Evolutionary conservation across 352 stramenopile species (phyloP).

Genomic region (Pythium folliculosum): DNA sequence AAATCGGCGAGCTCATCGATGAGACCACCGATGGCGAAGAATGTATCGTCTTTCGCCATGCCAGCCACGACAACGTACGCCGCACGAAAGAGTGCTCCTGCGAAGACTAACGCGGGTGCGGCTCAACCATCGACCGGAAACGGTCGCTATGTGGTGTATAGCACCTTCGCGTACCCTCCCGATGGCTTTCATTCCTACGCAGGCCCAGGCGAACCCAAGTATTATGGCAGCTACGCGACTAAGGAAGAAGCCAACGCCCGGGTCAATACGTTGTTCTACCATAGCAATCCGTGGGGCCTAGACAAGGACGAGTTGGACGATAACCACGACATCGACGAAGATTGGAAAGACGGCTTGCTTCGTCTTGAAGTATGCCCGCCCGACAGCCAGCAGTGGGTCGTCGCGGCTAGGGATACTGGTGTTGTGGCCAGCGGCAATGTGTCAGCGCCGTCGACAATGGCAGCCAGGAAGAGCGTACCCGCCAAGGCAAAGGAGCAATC

Average conservation of each 20-base stretch:
- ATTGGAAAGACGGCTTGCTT: constrained; percentile 14
- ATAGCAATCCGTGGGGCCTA: constrained; percentile 24
- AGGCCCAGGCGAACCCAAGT: constrained; percentile 8
- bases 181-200: constrained; percentile 22
- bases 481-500: neutral
- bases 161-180: constrained; percentile 16
- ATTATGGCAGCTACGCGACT: constrained; percentile 7
- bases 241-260: constrained; percentile 18
- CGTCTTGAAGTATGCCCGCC: constrained; percentile 11
- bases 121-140: neutral
- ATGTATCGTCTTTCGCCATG: neutral
- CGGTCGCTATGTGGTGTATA: constrained; percentile 26
- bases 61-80: neutral
- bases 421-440: neutral
- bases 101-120: neutral
- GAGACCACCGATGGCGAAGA: neutral
- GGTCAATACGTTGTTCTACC: constrained; percentile 17
- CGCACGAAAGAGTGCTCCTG: constrained; percentile 8
- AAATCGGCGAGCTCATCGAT: neutral
- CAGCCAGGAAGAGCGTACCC: constrained; percentile 7
- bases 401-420: constrained; percentile 7
- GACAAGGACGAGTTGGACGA: constrained; percentile 17
- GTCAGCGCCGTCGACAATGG: neutral
- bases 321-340: constrained; percentile 12
- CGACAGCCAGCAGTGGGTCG: constrained; percentile 22